These are phyloP conservation scores for Cichorium intybus DNA, from an alignment of 140 eudicot genomes.

Conservation along the genomic window DNA sequence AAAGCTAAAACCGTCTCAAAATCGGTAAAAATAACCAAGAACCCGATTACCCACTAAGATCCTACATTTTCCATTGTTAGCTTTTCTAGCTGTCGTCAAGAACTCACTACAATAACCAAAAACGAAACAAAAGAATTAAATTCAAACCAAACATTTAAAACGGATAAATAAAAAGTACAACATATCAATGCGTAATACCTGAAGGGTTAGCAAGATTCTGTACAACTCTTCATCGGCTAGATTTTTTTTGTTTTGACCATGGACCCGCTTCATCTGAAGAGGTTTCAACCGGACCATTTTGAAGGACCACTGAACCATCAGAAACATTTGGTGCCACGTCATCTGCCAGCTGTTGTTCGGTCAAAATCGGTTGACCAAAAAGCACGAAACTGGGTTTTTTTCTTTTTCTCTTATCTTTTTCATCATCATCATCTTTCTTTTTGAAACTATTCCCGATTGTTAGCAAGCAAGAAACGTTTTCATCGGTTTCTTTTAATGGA, in stretches of 20 bases:
- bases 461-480: slow-evolving; percentile 36
- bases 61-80: slow-evolving; percentile 45
- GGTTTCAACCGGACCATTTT: slow-evolving; percentile 44
- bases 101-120: slow-evolving; percentile 52
- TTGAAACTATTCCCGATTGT: slow-evolving; percentile 32
- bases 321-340: slow-evolving; percentile 12
- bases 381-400: slow-evolving; percentile 39
- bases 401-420: slow-evolving; percentile 23
- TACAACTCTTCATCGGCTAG: slow-evolving; percentile 39
- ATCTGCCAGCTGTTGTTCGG: slow-evolving; percentile 51
- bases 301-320: slow-evolving; percentile 51
- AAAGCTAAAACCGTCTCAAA: slow-evolving; percentile 17
- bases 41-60: slow-evolving; percentile 26
- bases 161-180: too few relatives aligned
- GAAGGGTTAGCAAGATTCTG: slow-evolving; percentile 46
- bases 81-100: slow-evolving; percentile 48
- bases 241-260: slow-evolving; percentile 28
- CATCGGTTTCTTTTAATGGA: slow-evolving; percentile 21
- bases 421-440: slow-evolving; percentile 2
- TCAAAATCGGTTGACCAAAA: slow-evolving; percentile 69
- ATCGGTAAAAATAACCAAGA: neutral
- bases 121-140: neutral
- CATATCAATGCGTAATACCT: slow-evolving; percentile 35
- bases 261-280: slow-evolving; percentile 48
- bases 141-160: too few relatives aligned